Evolutionary conservation across 257 asterid species (phyloP), one percentile per base, ranked within the genome.

Genomic region (Sherardia arvensis): DNA sequence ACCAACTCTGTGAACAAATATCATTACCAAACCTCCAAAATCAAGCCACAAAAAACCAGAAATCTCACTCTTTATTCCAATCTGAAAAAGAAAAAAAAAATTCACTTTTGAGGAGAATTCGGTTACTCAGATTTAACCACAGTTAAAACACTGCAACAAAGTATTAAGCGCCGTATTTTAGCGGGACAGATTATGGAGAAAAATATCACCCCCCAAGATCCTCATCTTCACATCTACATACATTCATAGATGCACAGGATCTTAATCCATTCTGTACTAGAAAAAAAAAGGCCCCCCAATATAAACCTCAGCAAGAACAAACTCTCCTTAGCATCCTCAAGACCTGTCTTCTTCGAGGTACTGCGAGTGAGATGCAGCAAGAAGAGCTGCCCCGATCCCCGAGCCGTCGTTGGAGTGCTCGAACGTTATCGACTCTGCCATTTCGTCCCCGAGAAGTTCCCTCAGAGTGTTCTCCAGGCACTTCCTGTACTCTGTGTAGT

Each of bases 341-440:
- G 73, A 67, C 62, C 57, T n/a, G 40, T 59, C 79, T 26, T 69
- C 76, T 26, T 69, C 76, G 3, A 62, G 77, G 71, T 84, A 77
- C 14, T 48, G 60, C 34, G 97, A 85, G 72, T 87, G 79, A 15
- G 92, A 79, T 62, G 97, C 95, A 14, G 97, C 95, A 18, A 90
- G 83, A 51, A 90, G 94, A 54, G 95, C 95, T 6, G 97, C 97
- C 2, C 97, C 95, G 30, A 87, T 82, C 65, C 97, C 95, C 3
- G 97, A 90, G 12, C 97, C 97, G 54, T 90, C 97, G 4, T 75
- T 83, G 0, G 97, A 85, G 69, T 83, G 97, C 83, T 72, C 84
- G 49, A 90, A 53, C 47, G 53, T 61, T 48, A 90, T 72, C 67
- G 66, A 58, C 12, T 70, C n/a, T 8, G 83, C 67, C 5, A 73